Evolutionary conservation across 352 stramenopile species (phyloP).

Genomic region (Phytophthora megakarya): DNA sequence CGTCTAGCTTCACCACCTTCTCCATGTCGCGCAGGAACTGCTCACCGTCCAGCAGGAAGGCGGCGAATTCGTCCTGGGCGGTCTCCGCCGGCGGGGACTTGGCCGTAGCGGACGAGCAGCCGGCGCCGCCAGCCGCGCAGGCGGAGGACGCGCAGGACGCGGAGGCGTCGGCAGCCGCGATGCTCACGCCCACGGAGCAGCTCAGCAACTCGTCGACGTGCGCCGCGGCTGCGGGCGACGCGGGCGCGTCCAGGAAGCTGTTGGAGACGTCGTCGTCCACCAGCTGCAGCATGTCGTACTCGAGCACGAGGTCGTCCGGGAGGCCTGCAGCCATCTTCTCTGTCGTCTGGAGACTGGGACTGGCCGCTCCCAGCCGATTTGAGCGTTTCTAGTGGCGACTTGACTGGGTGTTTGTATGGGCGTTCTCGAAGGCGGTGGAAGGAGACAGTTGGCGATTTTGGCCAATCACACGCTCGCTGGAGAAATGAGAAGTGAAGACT

Average conservation of each 20-base stretch:
- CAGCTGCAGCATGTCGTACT: conserved; percentile 53
- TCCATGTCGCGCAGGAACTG: conserved; percentile 64
- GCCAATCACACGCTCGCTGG: background rate
- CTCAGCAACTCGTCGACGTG: conserved; percentile 43
- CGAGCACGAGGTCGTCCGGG: conserved; percentile 46
- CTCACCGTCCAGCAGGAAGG: conserved; percentile 61
- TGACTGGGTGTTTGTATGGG: conserved; percentile 13
- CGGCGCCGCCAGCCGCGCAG: conserved; percentile 13
- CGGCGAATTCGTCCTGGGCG: conserved; percentile 42
- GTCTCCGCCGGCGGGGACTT: conserved; percentile 24
- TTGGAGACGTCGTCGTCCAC: conserved; percentile 36
- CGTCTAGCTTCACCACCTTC: conserved; percentile 49
- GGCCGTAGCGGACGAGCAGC: conserved; percentile 17
- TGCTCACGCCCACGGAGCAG: conserved; percentile 39
- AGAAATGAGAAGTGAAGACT: conserved; percentile 4
- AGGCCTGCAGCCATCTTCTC: conserved; percentile 42
- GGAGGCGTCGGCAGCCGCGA: conserved; percentile 1
- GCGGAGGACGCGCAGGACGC: conserved; percentile 23
- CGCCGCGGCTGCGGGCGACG: conserved; percentile 11
- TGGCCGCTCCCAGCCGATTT: conserved; percentile 23
- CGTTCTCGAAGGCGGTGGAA: conserved; percentile 24
- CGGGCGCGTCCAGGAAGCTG: conserved; percentile 22
- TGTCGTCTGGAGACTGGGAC: conserved; percentile 11
- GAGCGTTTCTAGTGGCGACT: conserved; percentile 11
- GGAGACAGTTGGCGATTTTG: conserved; percentile 3